Evolutionary conservation across 148 eudicot species (phyloP).

Genomic region (Rhododendron ovatum): DNA sequence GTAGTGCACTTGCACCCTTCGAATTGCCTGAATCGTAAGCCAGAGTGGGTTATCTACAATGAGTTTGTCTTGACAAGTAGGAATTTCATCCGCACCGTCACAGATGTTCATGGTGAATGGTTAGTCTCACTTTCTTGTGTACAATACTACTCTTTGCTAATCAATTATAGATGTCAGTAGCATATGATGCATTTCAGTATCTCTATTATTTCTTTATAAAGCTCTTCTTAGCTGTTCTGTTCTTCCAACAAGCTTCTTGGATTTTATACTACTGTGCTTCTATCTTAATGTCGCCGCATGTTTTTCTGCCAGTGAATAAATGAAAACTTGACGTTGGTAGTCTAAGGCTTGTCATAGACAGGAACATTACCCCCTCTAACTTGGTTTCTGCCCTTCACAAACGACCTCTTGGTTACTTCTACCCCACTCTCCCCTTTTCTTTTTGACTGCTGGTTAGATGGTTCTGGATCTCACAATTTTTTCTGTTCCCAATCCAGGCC

Average conservation of each 20-base stretch:
- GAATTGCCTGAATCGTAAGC: slow-evolving; percentile 91
- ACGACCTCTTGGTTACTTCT: not conserved
- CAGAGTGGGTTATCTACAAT: slow-evolving; percentile 97
- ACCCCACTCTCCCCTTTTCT: not conserved
- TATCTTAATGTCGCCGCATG: not conserved
- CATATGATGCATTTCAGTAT: not conserved
- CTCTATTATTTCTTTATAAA: not conserved
- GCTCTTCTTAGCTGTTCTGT: not conserved
- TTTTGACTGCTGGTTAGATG: not conserved
- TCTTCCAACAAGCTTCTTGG: not conserved
- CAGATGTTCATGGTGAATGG: slow-evolving; percentile 97
- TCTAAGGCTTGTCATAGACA: not conserved
- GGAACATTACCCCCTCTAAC: not conserved
- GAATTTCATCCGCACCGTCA: slow-evolving; percentile 86
- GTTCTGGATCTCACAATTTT: not conserved
- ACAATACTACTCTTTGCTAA: not conserved
- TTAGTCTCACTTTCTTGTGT: slow-evolving; percentile 24
- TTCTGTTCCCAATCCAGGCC: not conserved
- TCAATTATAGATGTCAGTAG: not conserved
- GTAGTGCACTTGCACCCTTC: slow-evolving; percentile 95
- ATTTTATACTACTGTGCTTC: not conserved
- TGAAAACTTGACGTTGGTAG: not conserved
- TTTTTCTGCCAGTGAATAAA: not conserved
- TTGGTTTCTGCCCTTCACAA: not conserved
- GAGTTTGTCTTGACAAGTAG: slow-evolving; percentile 91